phyloP scores from a whole-genome alignment of 192 early-diverging fungal genomes.

The Umbelopsis ramanniana region DNA sequence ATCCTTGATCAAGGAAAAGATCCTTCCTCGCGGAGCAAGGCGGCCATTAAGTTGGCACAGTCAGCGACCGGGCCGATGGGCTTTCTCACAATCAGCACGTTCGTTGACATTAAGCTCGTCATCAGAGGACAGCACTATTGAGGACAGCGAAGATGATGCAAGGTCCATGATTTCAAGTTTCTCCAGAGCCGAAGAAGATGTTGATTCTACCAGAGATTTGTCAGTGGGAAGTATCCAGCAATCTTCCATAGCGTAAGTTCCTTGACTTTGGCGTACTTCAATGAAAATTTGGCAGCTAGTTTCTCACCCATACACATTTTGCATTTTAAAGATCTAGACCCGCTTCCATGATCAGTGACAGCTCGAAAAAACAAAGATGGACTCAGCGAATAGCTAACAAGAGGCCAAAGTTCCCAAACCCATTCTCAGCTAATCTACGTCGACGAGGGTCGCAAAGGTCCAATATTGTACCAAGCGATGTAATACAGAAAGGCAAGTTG shows the following conservation, averaged over 20 bases:
- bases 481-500: slow-evolving; percentile 10
- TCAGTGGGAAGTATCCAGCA: not conserved
- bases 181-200: slow-evolving; percentile 5
- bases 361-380: slow-evolving; percentile 8
- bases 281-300: no score
- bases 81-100: not conserved
- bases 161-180: slow-evolving; percentile 21
- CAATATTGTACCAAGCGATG: not conserved
- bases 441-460: not conserved
- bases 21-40: not conserved
- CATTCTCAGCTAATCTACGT: not conserved
- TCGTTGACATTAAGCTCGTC: not conserved
- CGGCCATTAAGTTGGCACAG: slow-evolving; percentile 15
- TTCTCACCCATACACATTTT: not conserved
- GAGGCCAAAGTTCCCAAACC: not conserved
- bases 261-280: not conserved
- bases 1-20: slow-evolving; percentile 15
- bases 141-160: slow-evolving; percentile 18
- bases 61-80: not conserved
- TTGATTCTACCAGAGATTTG: slow-evolving; percentile 1
- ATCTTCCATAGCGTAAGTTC: not conserved
- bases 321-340: not conserved
- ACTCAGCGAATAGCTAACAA: not conserved
- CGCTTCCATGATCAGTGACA: slow-evolving; percentile 7
- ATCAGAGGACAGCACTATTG: slow-evolving; percentile 10